Evolutionary conservation across 345 rosid species (phyloP).

Genomic region (Fremontodendron californicum): DNA sequence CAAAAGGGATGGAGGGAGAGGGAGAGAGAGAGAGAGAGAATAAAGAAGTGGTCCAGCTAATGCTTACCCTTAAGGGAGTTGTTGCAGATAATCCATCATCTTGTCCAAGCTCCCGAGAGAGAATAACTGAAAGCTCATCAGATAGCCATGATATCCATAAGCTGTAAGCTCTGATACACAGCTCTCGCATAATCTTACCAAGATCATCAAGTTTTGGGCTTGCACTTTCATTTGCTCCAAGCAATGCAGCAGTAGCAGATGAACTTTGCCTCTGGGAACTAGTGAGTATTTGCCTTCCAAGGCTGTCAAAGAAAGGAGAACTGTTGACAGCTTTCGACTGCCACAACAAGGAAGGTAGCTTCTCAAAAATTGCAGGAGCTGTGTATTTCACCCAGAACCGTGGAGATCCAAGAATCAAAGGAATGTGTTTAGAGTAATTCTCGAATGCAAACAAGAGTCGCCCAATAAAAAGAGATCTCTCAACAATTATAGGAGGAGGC

Average conservation of each 20-base stretch:
- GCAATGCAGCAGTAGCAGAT: slow-evolving; percentile 72
- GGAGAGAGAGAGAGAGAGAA: background rate
- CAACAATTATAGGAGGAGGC: slow-evolving; percentile 61
- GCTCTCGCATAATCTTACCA: slow-evolving; percentile 48
- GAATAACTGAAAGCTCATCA: slow-evolving; percentile 72
- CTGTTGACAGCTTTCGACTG: slow-evolving; percentile 48
- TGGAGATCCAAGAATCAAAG: slow-evolving; percentile 85
- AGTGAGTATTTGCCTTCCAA: slow-evolving; percentile 43
- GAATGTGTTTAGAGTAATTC: slow-evolving; percentile 77
- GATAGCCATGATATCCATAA: slow-evolving; percentile 95
- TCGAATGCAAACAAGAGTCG: slow-evolving; percentile 83
- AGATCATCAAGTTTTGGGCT: slow-evolving; percentile 77
- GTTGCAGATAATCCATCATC: slow-evolving; percentile 87
- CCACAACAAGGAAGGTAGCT: slow-evolving; percentile 56
- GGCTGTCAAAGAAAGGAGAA: slow-evolving; percentile 42
- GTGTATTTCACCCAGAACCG: slow-evolving; percentile 83
- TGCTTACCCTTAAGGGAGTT: slow-evolving; percentile 67
- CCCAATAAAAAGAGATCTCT: slow-evolving; percentile 88
- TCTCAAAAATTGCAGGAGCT: slow-evolving; percentile 55
- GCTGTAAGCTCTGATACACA: slow-evolving; percentile 80
- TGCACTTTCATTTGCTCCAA: slow-evolving; percentile 72
- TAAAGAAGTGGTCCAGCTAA: background rate
- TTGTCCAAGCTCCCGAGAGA: slow-evolving; percentile 54
- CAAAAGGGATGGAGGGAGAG: too few relatives aligned
- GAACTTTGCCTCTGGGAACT: slow-evolving; percentile 70